Percentiles rank a stretch among this genome's conserved stretches.
Conservation (phyloP, 345 rosid genomes). For the Diplotaxis tenuifolia region DNA sequence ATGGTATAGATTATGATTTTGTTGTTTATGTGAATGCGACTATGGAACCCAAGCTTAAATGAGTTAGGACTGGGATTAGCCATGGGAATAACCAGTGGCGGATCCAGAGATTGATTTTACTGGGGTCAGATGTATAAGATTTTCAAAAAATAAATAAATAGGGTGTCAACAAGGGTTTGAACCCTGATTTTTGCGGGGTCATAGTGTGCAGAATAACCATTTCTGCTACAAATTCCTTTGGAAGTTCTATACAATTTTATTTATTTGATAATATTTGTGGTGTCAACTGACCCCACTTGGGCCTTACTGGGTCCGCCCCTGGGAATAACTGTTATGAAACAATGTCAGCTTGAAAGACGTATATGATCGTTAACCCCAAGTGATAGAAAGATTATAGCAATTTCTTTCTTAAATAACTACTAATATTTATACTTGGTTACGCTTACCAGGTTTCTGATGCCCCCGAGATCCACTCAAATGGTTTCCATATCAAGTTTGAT, state of each 20-base stretch:
- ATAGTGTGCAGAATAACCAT: too few species aligned
- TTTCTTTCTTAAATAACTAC: conserved; percentile 4
- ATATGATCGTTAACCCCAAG: not conserved
- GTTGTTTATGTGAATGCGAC: conserved; percentile 11
- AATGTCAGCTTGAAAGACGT: conserved; percentile 14
- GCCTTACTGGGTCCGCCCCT: too few species aligned
- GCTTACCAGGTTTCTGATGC: conserved; percentile 80
- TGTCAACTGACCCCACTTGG: too few species aligned
- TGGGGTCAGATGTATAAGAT: too few species aligned
- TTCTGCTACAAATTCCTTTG: too few species aligned
- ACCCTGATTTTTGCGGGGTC: too few species aligned
- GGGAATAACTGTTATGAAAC: conserved; percentile 6
- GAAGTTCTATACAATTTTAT: too few species aligned
- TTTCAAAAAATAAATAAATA: too few species aligned
- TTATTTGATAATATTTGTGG: too few species aligned
- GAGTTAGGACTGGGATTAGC: conserved; percentile 8
- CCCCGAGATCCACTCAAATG: conserved; percentile 98
- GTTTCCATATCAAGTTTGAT: conserved; percentile 89
- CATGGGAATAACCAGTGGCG: too few species aligned
- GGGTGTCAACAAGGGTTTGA: too few species aligned
- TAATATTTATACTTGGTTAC: conserved; percentile 17
- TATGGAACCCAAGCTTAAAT: conserved; percentile 14
- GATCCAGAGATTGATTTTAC: too few species aligned
- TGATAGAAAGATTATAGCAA: not conserved
- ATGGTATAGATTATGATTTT: conserved; percentile 16